Conservation (phyloP, 2,329 filamentous ascomycete genomes). For the Ophiostoma ips region DNA sequence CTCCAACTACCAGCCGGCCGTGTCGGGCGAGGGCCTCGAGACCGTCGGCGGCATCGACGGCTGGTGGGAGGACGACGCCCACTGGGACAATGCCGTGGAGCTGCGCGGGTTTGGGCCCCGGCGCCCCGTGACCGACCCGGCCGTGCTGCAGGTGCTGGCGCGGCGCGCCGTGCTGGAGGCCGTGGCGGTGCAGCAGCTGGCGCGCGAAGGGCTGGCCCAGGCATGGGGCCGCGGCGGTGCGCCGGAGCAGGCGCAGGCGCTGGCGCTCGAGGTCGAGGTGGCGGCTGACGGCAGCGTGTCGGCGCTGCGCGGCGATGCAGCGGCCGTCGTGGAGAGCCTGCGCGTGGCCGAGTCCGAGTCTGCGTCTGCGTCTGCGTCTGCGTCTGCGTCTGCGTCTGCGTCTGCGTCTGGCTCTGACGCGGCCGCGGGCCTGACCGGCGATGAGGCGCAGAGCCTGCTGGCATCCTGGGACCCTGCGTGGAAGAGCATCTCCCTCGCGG, state of each 20-base stretch:
- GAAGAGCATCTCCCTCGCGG: constrained; percentile 41
- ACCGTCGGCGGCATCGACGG: constrained; percentile 30
- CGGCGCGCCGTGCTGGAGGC: constrained; percentile 40
- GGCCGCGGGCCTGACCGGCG: constrained; percentile 8
- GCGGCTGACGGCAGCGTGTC: constrained; percentile 25
- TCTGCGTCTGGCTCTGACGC: constrained; percentile 9
- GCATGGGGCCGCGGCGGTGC: constrained; percentile 22
- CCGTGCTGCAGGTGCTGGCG: constrained; percentile 33
- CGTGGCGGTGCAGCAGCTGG: constrained; percentile 27
- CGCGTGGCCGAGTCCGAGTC: constrained; percentile 11
- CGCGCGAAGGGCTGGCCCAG: constrained; percentile 14
- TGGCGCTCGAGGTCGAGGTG: constrained; percentile 26
- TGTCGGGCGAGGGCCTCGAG: constrained; percentile 29
- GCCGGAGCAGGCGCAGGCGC: constrained; percentile 20
- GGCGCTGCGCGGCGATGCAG: constrained; percentile 19
- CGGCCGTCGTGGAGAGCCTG: constrained; percentile 16
- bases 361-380: constrained; percentile 8
- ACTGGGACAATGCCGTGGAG: constrained; percentile 34
- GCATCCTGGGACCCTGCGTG: constrained; percentile 38
- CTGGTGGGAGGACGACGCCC: constrained; percentile 41
- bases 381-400: constrained; percentile 2
- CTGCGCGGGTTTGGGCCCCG: constrained; percentile 30
- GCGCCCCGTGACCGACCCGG: constrained; percentile 28
- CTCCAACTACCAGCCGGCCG: constrained; percentile 33
- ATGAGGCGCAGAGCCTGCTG: constrained; percentile 29